phyloP scores from a whole-genome alignment of 306 rosid genomes.

The Rosa multiflora region DNA sequence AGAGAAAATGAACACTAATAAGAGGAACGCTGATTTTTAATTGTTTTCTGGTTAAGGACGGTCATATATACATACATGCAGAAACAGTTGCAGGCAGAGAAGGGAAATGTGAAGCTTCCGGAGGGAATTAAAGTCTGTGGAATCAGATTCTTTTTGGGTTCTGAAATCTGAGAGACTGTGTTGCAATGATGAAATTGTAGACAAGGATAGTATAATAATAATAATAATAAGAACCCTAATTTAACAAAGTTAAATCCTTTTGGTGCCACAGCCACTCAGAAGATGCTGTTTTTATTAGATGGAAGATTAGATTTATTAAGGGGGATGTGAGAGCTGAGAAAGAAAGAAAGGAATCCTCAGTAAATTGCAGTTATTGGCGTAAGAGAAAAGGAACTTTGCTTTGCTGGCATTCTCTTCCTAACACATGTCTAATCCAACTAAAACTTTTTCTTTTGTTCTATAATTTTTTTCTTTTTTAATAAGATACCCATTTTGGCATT shows the following conservation, averaged over 20 bases:
- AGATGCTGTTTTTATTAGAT: constrained; percentile 22
- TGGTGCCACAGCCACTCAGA: constrained; percentile 23
- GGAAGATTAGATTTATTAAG: background rate
- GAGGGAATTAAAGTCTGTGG: constrained; percentile 31
- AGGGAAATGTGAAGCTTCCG: constrained; percentile 45
- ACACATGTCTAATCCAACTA: background rate
- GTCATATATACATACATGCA: background rate
- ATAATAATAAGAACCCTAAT: constrained; percentile 49
- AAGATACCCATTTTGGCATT: background rate
- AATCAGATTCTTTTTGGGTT: constrained; percentile 37
- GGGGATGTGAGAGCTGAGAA: constrained; percentile 27
- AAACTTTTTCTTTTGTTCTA: background rate
- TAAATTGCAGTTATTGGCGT: constrained; percentile 30
- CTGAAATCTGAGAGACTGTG: constrained; percentile 24
- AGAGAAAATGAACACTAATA: constrained; percentile 17
- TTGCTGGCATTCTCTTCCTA: constrained; percentile 29
- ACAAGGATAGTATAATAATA: constrained; percentile 16
- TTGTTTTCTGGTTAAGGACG: background rate
- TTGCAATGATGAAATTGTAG: constrained; percentile 15
- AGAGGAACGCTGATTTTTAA: background rate
- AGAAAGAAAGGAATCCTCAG: constrained; percentile 24
- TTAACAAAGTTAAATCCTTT: constrained; percentile 38
- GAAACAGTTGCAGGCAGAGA: constrained; percentile 7
- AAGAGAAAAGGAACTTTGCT: constrained; percentile 25
- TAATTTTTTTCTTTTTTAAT: too few species aligned